Conservation (phyloP, 2,329 filamentous ascomycete genomes). For the Aspergillus pseudoterreus region DNA sequence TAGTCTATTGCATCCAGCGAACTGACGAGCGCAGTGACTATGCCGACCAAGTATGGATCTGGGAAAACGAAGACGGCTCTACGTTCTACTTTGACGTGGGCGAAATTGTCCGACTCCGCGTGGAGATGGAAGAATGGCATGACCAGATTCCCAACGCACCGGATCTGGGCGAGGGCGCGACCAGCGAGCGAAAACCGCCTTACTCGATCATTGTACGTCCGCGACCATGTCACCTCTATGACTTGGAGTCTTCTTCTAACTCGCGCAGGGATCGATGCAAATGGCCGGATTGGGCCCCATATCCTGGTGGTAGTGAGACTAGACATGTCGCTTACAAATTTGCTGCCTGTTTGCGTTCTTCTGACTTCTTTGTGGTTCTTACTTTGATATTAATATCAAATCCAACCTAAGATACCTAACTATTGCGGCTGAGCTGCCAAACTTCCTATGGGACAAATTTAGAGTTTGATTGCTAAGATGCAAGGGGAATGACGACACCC, state of each 20-base stretch:
- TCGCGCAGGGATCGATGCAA: constrained; percentile 42
- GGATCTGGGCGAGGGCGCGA: constrained; percentile 58
- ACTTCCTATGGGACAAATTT: neutral
- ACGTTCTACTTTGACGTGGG: constrained; percentile 84
- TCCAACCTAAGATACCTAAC: neutral
- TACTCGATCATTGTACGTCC: constrained; percentile 43
- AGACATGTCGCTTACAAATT: neutral
- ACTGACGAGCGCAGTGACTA: constrained; percentile 54
- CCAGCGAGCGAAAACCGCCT: constrained; percentile 56
- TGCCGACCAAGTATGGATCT: constrained; percentile 77
- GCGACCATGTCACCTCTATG: too few relatives aligned
- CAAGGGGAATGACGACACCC: constrained; percentile 4
- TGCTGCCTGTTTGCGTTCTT: constrained; percentile 4
- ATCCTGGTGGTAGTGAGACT: constrained; percentile 41
- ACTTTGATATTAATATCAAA: neutral
- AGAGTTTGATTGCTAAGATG: constrained; percentile 2
- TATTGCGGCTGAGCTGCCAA: neutral
- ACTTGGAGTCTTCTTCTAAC: constrained; percentile 8
- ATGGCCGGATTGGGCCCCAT: constrained; percentile 44
- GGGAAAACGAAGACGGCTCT: constrained; percentile 68
- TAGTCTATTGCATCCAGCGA: neutral
- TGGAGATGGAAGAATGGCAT: constrained; percentile 85
- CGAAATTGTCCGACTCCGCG: constrained; percentile 80
- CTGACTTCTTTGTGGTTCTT: neutral
- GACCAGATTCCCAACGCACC: constrained; percentile 76